Conservation (phyloP, 106 monocot genomes). For the Platanthera guangdongensis region DNA sequence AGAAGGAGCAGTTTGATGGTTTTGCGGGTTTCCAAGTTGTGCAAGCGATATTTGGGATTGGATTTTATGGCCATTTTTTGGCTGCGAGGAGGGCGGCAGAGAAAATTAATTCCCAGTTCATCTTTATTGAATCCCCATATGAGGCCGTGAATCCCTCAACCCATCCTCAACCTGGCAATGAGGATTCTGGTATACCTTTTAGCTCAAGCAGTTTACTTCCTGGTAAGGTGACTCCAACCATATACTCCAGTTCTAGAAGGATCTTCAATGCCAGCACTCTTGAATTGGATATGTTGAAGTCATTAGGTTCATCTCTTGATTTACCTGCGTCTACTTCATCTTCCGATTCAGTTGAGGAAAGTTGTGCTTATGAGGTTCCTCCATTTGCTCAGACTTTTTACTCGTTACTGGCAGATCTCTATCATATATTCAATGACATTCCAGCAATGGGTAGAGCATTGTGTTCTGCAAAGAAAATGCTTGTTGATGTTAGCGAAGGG, state of each 20-base stretch:
- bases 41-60: slow-evolving; percentile 73
- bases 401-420: slow-evolving; percentile 29
- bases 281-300: slow-evolving; percentile 41
- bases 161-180: background rate
- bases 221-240: slow-evolving; percentile 5
- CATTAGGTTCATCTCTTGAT: slow-evolving; percentile 30
- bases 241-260: slow-evolving; percentile 26
- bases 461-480: slow-evolving; percentile 37
- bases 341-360: background rate
- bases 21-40: slow-evolving; percentile 57
- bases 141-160: slow-evolving; percentile 9
- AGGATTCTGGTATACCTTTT: slow-evolving; percentile 18
- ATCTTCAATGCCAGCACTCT: slow-evolving; percentile 24
- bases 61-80: slow-evolving; percentile 75
- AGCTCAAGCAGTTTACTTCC: slow-evolving; percentile 29
- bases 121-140: slow-evolving; percentile 74
- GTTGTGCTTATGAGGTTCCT: slow-evolving; percentile 24
- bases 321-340: slow-evolving; percentile 13
- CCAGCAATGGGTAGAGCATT: slow-evolving; percentile 33
- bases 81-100: slow-evolving; percentile 67
- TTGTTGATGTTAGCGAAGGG: slow-evolving; percentile 32
- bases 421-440: slow-evolving; percentile 31
- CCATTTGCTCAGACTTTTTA: slow-evolving; percentile 43
- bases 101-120: slow-evolving; percentile 43
- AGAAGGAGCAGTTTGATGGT: slow-evolving; percentile 60